These are phyloP conservation scores for Mucor plumbeus DNA, from an alignment of 371 early-diverging fungal genomes.

Conservation along the genomic window DNA sequence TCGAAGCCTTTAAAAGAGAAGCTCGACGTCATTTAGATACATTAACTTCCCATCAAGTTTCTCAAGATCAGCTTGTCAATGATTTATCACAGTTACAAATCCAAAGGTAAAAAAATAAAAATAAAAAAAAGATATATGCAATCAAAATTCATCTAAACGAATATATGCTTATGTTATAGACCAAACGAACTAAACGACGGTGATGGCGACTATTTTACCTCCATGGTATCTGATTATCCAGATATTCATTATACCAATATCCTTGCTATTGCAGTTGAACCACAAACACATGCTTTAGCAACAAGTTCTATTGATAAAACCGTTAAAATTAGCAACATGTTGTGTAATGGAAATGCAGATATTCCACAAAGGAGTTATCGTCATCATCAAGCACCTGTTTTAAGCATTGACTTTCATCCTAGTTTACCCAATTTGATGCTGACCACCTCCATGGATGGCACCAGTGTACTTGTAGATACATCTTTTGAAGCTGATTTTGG, in stretches of 20 bases:
- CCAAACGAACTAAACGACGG: slow-evolving; percentile 30
- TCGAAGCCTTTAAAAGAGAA: slow-evolving; percentile 52
- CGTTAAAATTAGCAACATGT: slow-evolving; percentile 57
- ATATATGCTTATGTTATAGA: slow-evolving; percentile 6
- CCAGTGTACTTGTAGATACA: slow-evolving; percentile 64
- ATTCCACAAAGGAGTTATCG: slow-evolving; percentile 44
- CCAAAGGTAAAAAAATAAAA: slow-evolving; percentile 31
- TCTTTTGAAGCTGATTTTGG: slow-evolving; percentile 38
- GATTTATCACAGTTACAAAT: slow-evolving; percentile 43
- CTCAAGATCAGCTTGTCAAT: slow-evolving; percentile 20
- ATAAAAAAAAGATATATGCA: not conserved
- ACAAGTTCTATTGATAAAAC: slow-evolving; percentile 72
- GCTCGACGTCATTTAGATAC: slow-evolving; percentile 45
- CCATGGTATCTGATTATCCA: slow-evolving; percentile 23
- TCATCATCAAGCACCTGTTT: slow-evolving; percentile 66
- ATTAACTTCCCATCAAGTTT: slow-evolving; percentile 12
- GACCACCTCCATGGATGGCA: slow-evolving; percentile 77
- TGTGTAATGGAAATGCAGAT: slow-evolving; percentile 29
- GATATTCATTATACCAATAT: slow-evolving; percentile 61
- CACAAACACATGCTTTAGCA: slow-evolving; percentile 47
- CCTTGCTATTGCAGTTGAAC: slow-evolving; percentile 47
- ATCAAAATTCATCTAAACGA: not conserved
- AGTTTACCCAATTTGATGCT: slow-evolving; percentile 55
- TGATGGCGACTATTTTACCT: slow-evolving; percentile 38
- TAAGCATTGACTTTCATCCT: slow-evolving; percentile 75